phyloP scores from a whole-genome alignment of 495 filamentous ascomycete species.

The Podospora bellae-mahoneyi region DNA sequence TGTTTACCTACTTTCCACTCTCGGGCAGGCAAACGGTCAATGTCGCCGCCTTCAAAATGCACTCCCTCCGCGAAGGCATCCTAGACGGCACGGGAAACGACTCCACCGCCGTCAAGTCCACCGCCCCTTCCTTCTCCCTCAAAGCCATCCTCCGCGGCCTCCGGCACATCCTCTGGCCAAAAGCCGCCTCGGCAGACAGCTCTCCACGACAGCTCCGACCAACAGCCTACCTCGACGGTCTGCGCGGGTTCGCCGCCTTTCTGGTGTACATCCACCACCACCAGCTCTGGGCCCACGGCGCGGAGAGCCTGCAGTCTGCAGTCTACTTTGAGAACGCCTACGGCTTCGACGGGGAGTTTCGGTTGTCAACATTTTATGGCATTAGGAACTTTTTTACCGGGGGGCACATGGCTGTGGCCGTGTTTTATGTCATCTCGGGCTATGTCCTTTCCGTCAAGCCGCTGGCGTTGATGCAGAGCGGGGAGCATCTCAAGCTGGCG shows the following conservation, averaged over 20 bases:
- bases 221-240: constrained; percentile 48
- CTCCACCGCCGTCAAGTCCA: background rate
- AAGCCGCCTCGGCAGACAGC: constrained; percentile 10
- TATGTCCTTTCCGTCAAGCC: constrained; percentile 53
- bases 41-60: constrained; percentile 1
- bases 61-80: constrained; percentile 9
- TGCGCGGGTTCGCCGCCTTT: constrained; percentile 45
- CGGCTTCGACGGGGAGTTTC: constrained; percentile 34
- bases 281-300: constrained; percentile 39
- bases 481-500: constrained; percentile 30
- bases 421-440: constrained; percentile 50
- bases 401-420: constrained; percentile 52
- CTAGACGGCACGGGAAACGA: constrained; percentile 6
- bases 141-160: constrained; percentile 26
- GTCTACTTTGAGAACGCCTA: constrained; percentile 37
- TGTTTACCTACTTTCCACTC: background rate
- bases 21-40: background rate
- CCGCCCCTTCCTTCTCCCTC: constrained; percentile 13
- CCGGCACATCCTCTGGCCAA: constrained; percentile 27
- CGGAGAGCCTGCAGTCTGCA: constrained; percentile 17
- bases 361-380: constrained; percentile 38
- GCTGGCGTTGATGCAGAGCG: constrained; percentile 41
- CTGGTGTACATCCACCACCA: constrained; percentile 49
- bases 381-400: constrained; percentile 43
- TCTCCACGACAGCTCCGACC: constrained; percentile 25